Conservation (phyloP, 1,284 basidiomycete genomes). For the Cerrena zonata region DNA sequence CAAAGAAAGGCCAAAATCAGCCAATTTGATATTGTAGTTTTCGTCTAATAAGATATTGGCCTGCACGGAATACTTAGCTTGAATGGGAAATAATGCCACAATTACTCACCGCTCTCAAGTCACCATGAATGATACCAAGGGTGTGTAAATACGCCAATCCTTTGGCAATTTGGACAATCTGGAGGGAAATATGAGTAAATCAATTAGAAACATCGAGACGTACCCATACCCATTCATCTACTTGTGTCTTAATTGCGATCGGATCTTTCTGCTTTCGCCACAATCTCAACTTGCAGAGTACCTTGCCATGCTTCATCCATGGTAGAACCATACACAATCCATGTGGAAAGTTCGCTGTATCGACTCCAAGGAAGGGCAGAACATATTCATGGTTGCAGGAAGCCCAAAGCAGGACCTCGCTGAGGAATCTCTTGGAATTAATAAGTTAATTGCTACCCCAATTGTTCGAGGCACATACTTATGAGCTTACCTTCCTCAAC, state of each 20-base stretch:
- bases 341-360: neutral
- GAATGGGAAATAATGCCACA: too few species aligned
- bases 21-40: neutral
- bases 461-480: too few species aligned
- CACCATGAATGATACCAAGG: slow-evolving; percentile 3
- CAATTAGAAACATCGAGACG: neutral
- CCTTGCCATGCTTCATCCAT: slow-evolving; percentile 1
- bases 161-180: slow-evolving; percentile 1
- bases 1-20: slow-evolving; percentile 1
- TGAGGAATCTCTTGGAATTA: neutral
- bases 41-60: slow-evolving; percentile 2
- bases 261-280: neutral
- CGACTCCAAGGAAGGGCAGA: slow-evolving; percentile 6
- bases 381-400: neutral
- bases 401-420: neutral
- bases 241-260: neutral
- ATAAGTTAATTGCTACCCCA: too few species aligned
- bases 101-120: slow-evolving; percentile 2
- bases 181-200: neutral
- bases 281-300: neutral
- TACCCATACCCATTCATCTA: neutral
- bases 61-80: neutral
- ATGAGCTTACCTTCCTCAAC: too few species aligned
- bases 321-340: slow-evolving; percentile 6
- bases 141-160: slow-evolving; percentile 4